Evolutionary conservation across 192 early-diverging fungal genomes (phyloP), one percentile per base, ranked within the genome.

Genomic region (Coemansia sp.): DNA sequence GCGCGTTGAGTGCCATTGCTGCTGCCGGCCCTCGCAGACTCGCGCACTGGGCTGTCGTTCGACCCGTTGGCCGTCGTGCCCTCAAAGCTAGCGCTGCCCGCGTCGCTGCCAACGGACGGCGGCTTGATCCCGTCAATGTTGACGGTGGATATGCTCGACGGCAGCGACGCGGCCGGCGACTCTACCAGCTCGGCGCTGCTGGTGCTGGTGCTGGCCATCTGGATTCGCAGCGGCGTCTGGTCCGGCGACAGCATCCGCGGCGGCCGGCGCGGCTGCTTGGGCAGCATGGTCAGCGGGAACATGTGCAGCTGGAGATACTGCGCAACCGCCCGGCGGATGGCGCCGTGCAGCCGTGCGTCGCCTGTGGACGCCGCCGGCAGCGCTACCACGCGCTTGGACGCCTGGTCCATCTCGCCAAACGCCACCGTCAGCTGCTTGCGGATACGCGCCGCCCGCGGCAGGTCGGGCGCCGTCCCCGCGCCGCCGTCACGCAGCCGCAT

Each of bases 241-340:
- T 11, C 25, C 41, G 23, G 22, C 35, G 31, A 19, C n/a, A 43
- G 40, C 12, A 35, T 26, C 0, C 34, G 26, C n/a, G 49, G 48
- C 42, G 64, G 54, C 3, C 53, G 55, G 27, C 80, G 80, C 42
- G 86, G 60, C 0, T 83, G 75, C 28, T 73, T 67, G 14, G 88
- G 88, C 21, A 90, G 61, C 56, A 89, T 82, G 8, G 82, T 82
- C 17, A 90, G 71, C 9, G 89, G 84, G 27, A 89, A 82, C 89
- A 90, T 90, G 25, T 85, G 84, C 23, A 80, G 79, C 60, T 90
- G 89, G 34, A 90, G 60, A 32, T 89, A 90, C 54, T 85, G 79
- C 19, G 76, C 85, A 3, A 85, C 83, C 3, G 81, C 76, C 11
- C 77, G 67, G 11, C 85, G 77, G 17, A 90, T 78, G 12, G 84